These are phyloP conservation scores for Macrolepiota albuminosa DNA, from an alignment of 768 basidiomycete genomes.

Conservation along the genomic window DNA sequence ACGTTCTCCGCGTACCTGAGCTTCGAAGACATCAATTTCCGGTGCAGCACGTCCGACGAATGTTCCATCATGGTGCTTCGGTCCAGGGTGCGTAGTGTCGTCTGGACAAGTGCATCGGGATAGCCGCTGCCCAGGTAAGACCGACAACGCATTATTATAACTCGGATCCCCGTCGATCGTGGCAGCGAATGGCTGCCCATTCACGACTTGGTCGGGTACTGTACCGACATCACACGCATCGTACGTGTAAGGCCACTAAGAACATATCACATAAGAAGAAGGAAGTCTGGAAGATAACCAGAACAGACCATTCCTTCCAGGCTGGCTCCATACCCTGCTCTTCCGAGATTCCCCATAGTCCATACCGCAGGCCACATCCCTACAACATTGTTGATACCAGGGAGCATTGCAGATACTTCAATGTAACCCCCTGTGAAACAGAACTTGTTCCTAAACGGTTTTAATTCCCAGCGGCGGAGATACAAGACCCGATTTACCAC, in stretches of 20 bases:
- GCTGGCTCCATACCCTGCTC: slow-evolving; percentile 81
- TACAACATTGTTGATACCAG: slow-evolving; percentile 56
- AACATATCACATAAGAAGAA: slow-evolving; percentile 2
- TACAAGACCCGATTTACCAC: slow-evolving; percentile 27
- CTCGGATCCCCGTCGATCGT: slow-evolving; percentile 48
- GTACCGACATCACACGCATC: slow-evolving; percentile 82
- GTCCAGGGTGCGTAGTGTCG: slow-evolving; percentile 73
- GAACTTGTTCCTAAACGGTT: slow-evolving; percentile 62
- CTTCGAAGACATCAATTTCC: slow-evolving; percentile 87
- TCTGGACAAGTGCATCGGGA: slow-evolving; percentile 77
- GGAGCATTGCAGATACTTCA: slow-evolving; percentile 55
- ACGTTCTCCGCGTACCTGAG: slow-evolving; percentile 40
- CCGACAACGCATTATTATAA: slow-evolving; percentile 45
- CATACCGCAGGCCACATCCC: slow-evolving; percentile 77
- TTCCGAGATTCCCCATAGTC: slow-evolving; percentile 63
- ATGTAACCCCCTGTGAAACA: slow-evolving; percentile 80
- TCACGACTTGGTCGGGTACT: slow-evolving; percentile 65
- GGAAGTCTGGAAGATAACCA: neutral
- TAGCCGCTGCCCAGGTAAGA: slow-evolving; percentile 73
- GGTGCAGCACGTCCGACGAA: slow-evolving; percentile 79
- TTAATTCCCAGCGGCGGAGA: neutral
- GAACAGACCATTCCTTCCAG: slow-evolving; percentile 70
- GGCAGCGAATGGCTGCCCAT: slow-evolving; percentile 60
- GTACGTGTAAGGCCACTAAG: slow-evolving; percentile 75
- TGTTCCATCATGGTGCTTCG: slow-evolving; percentile 60